phyloP scores from a whole-genome alignment of 2,329 filamentous ascomycete genomes.

The Lachnellula suecica region DNA sequence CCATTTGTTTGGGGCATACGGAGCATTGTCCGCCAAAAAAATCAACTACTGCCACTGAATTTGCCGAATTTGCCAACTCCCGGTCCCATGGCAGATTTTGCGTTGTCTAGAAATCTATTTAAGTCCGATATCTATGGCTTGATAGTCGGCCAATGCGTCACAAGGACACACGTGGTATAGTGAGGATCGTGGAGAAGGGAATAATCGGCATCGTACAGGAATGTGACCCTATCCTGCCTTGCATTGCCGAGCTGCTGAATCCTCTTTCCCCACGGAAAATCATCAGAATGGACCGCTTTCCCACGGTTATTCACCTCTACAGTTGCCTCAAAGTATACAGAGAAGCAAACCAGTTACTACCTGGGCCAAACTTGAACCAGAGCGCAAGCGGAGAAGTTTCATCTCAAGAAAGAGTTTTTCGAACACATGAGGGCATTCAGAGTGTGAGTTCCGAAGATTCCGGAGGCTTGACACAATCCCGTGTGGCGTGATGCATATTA shows the following conservation, averaged over 20 bases:
- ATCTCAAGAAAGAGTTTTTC: no score
- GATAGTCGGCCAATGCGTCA: background rate
- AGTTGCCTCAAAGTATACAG: no score
- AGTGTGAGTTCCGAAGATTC: background rate
- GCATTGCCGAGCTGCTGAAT: no score
- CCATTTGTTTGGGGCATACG: background rate
- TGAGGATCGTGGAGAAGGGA: background rate
- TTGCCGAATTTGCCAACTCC: background rate
- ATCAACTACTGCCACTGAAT: background rate
- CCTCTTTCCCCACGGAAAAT: no score
- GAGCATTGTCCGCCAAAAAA: background rate
- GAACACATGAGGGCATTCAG: slow-evolving; percentile 9
- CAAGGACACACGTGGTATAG: background rate
- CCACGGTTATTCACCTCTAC: no score
- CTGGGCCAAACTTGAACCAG: no score
- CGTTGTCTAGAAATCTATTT: background rate
- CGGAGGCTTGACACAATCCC: background rate
- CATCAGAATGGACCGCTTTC: no score
- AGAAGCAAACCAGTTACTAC: no score
- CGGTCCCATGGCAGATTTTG: background rate
- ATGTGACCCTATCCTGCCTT: no score
- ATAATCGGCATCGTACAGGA: background rate
- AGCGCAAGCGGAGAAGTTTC: no score
- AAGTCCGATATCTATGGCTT: background rate
- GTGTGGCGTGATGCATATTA: background rate